Evolutionary conservation across 108 stramenopile species (phyloP).

Genomic region (Nitzschia putrida): DNA sequence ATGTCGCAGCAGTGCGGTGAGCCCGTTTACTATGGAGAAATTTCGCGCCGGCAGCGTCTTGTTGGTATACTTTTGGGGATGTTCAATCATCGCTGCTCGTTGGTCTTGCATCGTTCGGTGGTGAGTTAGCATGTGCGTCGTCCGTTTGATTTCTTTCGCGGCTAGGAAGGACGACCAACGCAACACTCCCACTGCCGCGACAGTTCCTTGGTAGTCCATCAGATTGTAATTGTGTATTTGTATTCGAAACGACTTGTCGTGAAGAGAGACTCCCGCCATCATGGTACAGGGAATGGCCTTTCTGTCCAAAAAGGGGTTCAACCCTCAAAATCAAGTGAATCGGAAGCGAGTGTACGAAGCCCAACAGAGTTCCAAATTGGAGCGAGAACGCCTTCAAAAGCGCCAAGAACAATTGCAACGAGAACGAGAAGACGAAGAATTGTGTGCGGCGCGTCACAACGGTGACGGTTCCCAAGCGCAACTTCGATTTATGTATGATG

Average conservation of each 20-base stretch:
- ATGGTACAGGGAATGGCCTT: slow-evolving; percentile 87
- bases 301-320: slow-evolving; percentile 84
- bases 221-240: not conserved
- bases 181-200: too few species aligned
- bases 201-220: too few species aligned
- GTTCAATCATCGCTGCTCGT: too few species aligned
- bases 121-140: too few species aligned
- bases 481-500: slow-evolving; percentile 80
- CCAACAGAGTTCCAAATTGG: slow-evolving; percentile 57
- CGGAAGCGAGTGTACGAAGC: slow-evolving; percentile 79
- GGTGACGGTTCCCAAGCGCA: slow-evolving; percentile 68
- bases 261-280: not conserved
- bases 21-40: too few species aligned
- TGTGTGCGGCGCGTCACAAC: slow-evolving; percentile 52
- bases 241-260: not conserved
- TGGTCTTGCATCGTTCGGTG: too few species aligned
- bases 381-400: slow-evolving; percentile 53
- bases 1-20: too few species aligned
- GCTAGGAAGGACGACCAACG: too few species aligned
- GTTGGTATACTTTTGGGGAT: too few species aligned
- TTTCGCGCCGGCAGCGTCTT: too few species aligned
- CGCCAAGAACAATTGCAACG: slow-evolving; percentile 70
- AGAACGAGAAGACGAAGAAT: slow-evolving; percentile 82
- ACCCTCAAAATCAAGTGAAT: slow-evolving; percentile 76
- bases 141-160: too few species aligned